phyloP scores from a whole-genome alignment of 768 basidiomycete species.

The Suillus hirtellus region DNA sequence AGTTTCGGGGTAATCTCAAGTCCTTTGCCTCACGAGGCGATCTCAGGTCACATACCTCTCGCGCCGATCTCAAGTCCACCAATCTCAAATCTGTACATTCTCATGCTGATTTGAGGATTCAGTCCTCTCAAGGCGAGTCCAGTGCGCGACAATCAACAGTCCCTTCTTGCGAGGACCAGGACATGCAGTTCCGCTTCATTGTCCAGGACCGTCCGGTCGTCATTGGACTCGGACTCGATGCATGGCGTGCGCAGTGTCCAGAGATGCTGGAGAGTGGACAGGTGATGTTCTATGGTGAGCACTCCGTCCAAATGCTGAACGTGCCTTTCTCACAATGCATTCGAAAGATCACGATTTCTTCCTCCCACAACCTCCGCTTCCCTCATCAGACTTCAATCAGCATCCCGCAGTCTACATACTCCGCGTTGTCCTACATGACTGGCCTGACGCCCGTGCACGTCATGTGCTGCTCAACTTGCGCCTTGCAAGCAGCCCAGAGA shows the following conservation, averaged over 20 bases:
- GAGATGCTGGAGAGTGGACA: constrained; percentile 55
- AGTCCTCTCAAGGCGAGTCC: neutral
- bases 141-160: neutral
- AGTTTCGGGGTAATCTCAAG: neutral
- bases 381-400: constrained; percentile 28
- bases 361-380: constrained; percentile 50
- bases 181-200: constrained; percentile 45
- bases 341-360: constrained; percentile 73
- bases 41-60: neutral
- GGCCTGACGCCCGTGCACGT: constrained; percentile 61
- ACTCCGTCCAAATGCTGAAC: neutral
- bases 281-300: constrained; percentile 53
- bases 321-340: neutral
- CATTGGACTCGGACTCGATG: constrained; percentile 51
- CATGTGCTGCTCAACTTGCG: constrained; percentile 49
- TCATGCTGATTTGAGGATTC: neutral
- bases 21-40: constrained; percentile 6
- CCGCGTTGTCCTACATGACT: constrained; percentile 75
- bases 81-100: neutral
- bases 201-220: constrained; percentile 63
- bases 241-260: constrained; percentile 61
- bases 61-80: neutral
- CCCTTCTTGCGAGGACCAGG: neutral
- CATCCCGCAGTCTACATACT: constrained; percentile 67
- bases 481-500: constrained; percentile 38